These are phyloP conservation scores for Glebionis coronaria DNA, from an alignment of 129 eudicot species.

Conservation along the genomic window DNA sequence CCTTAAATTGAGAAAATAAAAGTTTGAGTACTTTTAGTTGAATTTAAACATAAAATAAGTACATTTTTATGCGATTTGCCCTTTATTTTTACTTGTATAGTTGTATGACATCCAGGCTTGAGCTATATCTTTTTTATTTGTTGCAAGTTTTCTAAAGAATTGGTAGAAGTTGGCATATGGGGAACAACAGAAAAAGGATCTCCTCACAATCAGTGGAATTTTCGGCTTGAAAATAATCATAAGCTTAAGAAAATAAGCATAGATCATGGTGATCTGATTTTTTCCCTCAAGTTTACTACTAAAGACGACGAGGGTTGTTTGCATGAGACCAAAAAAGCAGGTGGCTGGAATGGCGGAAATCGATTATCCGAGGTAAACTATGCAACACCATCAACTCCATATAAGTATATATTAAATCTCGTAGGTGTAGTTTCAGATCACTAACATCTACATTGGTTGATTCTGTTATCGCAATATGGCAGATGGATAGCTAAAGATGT, in stretches of 20 bases:
- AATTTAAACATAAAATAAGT: too few species aligned
- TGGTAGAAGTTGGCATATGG: conserved; percentile 30
- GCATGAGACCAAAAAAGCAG: not conserved
- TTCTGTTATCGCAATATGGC: too few species aligned
- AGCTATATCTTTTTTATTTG: not conserved
- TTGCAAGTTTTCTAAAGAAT: conserved; percentile 21
- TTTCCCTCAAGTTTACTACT: not conserved
- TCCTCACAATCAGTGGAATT: not conserved
- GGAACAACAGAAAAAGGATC: conserved; percentile 17
- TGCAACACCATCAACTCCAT: too few species aligned
- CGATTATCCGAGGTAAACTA: not conserved
- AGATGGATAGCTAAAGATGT: too few species aligned
- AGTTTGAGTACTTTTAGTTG: too few species aligned
- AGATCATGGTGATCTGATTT: not conserved
- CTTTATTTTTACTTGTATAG: too few species aligned
- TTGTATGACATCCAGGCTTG: too few species aligned
- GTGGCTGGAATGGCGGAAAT: not conserved
- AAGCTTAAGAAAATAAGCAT: not conserved
- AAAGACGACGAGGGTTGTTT: not conserved
- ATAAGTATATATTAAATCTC: too few species aligned
- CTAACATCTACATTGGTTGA: too few species aligned
- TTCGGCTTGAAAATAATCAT: not conserved
- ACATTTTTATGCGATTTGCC: too few species aligned
- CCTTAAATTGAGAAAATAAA: too few species aligned
- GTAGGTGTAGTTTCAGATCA: too few species aligned